Conservation (phyloP, 1,139 yeast species). For the Pichia sp. region DNA sequence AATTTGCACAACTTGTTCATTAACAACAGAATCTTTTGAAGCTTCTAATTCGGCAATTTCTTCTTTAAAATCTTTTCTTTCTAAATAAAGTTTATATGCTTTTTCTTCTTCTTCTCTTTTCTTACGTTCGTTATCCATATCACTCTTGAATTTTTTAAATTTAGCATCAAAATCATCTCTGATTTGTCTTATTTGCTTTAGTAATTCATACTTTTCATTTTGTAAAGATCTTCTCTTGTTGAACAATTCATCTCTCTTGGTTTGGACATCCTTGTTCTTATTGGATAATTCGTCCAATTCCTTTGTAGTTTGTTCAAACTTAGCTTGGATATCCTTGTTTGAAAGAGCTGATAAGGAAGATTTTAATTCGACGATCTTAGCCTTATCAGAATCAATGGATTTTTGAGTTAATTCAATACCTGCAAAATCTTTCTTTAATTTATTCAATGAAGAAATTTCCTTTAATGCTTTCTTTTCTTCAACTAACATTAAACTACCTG, state of each 20-base stretch:
- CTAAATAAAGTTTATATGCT: conserved; percentile 28
- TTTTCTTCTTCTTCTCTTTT: conserved; percentile 56
- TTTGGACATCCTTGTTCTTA: conserved; percentile 57
- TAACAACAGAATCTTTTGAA: conserved; percentile 65
- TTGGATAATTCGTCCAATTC: conserved; percentile 55
- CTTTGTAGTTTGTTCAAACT: conserved; percentile 57
- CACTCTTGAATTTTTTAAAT: conserved; percentile 63
- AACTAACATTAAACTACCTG: conserved; percentile 80
- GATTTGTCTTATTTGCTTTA: conserved; percentile 55
- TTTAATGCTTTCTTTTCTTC: conserved; percentile 84
- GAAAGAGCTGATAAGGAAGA: conserved; percentile 55
- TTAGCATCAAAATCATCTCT: conserved; percentile 66
- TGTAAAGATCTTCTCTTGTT: conserved; percentile 64
- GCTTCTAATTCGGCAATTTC: conserved; percentile 61
- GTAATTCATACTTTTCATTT: conserved; percentile 64
- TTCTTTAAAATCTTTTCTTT: conserved; percentile 31
- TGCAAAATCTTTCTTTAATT: conserved; percentile 73
- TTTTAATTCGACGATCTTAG: conserved; percentile 71
- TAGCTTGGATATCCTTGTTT: conserved; percentile 45
- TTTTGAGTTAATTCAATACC: conserved; percentile 70
- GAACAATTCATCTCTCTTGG: conserved; percentile 59
- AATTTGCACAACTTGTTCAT: conserved; percentile 27
- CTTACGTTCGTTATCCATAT: conserved; percentile 62
- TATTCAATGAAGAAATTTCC: conserved; percentile 81
- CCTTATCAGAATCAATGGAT: conserved; percentile 74